A percentile compares a stretch with the other conserved stretches of the same genome.
These are phyloP conservation scores for Lactarius indigo DNA, from an alignment of 768 basidiomycete species.

Conservation along the genomic window DNA sequence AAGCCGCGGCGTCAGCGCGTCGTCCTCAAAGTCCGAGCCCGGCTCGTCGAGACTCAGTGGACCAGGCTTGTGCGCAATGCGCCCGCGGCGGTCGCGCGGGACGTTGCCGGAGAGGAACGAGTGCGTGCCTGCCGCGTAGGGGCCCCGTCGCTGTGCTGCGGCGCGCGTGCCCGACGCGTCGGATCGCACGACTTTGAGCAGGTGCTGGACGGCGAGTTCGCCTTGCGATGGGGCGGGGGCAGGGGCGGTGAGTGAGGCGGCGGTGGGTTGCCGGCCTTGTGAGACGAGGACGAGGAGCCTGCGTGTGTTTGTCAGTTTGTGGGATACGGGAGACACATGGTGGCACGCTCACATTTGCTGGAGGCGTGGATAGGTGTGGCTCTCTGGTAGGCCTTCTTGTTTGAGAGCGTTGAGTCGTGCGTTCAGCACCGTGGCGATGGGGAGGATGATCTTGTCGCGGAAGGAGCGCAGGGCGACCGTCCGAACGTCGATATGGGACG, in stretches of 20 bases:
- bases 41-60: slow-evolving; percentile 9
- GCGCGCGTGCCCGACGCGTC: slow-evolving; percentile 36
- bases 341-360: slow-evolving; percentile 66
- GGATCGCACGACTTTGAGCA: slow-evolving; percentile 60
- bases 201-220: slow-evolving; percentile 64
- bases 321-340: not conserved
- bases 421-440: slow-evolving; percentile 54
- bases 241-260: slow-evolving; percentile 55
- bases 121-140: slow-evolving; percentile 43
- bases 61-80: slow-evolving; percentile 52
- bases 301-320: slow-evolving; percentile 6
- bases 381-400: slow-evolving; percentile 56
- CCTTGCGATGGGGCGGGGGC: slow-evolving; percentile 54
- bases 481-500: slow-evolving; percentile 72
- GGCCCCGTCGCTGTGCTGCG: slow-evolving; percentile 16
- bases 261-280: slow-evolving; percentile 56
- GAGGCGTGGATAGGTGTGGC: slow-evolving; percentile 58
- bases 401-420: slow-evolving; percentile 51
- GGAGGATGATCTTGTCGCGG: slow-evolving; percentile 73
- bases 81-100: slow-evolving; percentile 75
- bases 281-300: slow-evolving; percentile 77
- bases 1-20: slow-evolving; percentile 17
- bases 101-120: slow-evolving; percentile 70
- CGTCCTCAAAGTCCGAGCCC: slow-evolving; percentile 31
- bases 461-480: slow-evolving; percentile 76